phyloP scores from a whole-genome alignment of 2,329 filamentous ascomycete species.

The Colletotrichum sansevieriae region DNA sequence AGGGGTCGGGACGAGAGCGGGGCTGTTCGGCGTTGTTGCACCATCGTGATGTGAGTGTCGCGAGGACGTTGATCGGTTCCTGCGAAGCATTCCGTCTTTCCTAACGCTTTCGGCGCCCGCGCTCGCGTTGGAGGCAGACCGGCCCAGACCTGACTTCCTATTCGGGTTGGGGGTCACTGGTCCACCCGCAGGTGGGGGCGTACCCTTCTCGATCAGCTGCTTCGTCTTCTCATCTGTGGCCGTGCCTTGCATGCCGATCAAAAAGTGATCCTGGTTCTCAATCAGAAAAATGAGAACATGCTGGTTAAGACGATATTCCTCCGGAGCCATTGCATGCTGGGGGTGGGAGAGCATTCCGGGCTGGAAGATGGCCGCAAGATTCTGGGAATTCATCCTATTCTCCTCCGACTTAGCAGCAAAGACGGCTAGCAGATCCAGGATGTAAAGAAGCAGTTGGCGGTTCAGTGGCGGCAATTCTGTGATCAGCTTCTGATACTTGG shows the following conservation, averaged over 20 bases:
- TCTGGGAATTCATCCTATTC: conserved; percentile 96
- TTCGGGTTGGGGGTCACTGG: conserved; percentile 64
- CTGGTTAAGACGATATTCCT: conserved; percentile 95
- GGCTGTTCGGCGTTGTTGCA: conserved; percentile 77
- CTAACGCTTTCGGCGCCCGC: conserved; percentile 89
- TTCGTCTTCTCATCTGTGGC: conserved; percentile 88
- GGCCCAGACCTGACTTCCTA: conserved; percentile 70
- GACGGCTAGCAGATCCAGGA: conserved; percentile 93
- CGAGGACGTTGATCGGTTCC: conserved; percentile 95
- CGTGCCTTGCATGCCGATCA: conserved; percentile 99
- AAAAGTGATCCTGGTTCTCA: conserved; percentile 97
- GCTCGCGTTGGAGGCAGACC: conserved; percentile 90
- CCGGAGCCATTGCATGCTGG: conserved; percentile 92
- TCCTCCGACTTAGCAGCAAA: conserved; percentile 97
- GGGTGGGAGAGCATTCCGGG: conserved; percentile 96
- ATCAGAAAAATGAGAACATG: conserved; percentile 98
- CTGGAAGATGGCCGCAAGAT: conserved; percentile 96
- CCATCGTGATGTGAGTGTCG: conserved; percentile 83
- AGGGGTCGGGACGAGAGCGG: conserved; percentile 66
- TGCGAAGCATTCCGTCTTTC: conserved; percentile 81
- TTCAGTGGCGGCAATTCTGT: conserved; percentile 94
- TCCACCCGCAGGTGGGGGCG: conserved; percentile 61
- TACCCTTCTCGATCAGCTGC: conserved; percentile 77
- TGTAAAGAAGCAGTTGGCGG: conserved; percentile 92
- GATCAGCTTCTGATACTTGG: conserved; percentile 88